phyloP scores from a whole-genome alignment of 306 rosid genomes.

The Dalbergia oliveri region DNA sequence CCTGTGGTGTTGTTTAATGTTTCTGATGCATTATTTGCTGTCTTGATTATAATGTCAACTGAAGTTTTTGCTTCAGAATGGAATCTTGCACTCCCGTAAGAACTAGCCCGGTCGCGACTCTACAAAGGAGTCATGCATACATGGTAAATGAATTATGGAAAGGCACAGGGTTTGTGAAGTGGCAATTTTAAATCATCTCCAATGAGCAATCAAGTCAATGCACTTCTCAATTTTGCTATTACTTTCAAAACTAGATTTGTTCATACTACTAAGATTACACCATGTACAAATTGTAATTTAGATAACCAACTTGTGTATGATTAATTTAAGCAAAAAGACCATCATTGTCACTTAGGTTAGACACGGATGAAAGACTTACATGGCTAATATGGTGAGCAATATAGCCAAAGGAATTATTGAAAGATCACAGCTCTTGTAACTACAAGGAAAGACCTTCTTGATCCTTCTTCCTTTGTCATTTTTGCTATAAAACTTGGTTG shows the following conservation, averaged over 20 bases:
- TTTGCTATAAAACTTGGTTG: conserved; percentile 44
- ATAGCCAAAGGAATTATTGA: conserved; percentile 58
- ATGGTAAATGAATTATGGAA: conserved; percentile 36
- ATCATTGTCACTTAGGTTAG: conserved; percentile 24
- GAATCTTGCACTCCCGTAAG: conserved; percentile 70
- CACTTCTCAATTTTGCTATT: conserved; percentile 15
- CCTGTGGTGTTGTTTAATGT: conserved; percentile 74
- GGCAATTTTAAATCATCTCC: background rate
- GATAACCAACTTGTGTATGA: no score
- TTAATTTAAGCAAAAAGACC: no score
- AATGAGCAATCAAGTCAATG: conserved; percentile 10
- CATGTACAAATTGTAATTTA: no score
- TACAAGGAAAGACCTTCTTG: conserved; percentile 51
- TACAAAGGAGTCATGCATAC: conserved; percentile 40
- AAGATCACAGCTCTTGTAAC: conserved; percentile 53
- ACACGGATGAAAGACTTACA: conserved; percentile 62
- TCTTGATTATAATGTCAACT: conserved; percentile 70
- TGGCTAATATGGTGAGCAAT: conserved; percentile 62
- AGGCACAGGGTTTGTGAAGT: background rate
- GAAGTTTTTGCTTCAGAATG: conserved; percentile 69
- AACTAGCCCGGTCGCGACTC: conserved; percentile 74
- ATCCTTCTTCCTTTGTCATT: conserved; percentile 41
- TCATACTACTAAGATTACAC: background rate
- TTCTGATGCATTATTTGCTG: conserved; percentile 79
- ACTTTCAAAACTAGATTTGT: conserved; percentile 35